phyloP scores from a whole-genome alignment of 2,329 filamentous ascomycete genomes.

The Phialemoniopsis sp. region DNA sequence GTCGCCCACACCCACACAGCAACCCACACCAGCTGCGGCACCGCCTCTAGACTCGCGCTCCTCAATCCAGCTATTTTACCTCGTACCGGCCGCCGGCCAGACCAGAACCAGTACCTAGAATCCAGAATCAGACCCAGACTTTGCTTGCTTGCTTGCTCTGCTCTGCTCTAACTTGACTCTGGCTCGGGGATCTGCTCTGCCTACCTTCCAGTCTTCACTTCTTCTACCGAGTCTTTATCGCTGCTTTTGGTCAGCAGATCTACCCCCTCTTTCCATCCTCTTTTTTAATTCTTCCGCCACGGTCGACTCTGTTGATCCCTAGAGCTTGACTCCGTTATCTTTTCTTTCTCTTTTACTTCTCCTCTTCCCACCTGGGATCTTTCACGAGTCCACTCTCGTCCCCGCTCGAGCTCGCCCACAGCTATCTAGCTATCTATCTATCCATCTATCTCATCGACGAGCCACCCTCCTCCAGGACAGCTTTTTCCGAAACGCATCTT shows the following conservation, averaged over 20 bases:
- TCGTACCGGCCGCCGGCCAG: too few relatives aligned
- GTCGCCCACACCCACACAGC: too few relatives aligned
- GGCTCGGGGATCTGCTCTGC: too few relatives aligned
- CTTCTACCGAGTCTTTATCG: constrained; percentile 5
- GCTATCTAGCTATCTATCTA: constrained; percentile 2
- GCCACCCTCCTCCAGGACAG: constrained; percentile 1
- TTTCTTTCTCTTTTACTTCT: constrained; percentile 3
- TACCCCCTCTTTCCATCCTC: background rate
- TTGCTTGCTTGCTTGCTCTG: too few relatives aligned
- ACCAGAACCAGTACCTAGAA: too few relatives aligned
- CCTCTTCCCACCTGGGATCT: constrained; percentile 6
- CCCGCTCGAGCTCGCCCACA: background rate
- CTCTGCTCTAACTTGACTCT: too few relatives aligned
- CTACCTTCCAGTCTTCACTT: too few relatives aligned
- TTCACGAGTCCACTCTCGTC: constrained; percentile 16
- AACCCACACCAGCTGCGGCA: too few relatives aligned
- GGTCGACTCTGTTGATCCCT: constrained; percentile 4
- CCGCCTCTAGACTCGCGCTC: too few relatives aligned
- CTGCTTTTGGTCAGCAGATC: constrained; percentile 6
- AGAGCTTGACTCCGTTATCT: background rate
- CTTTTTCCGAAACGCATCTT: constrained; percentile 32
- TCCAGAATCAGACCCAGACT: too few relatives aligned
- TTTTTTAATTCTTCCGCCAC: background rate
- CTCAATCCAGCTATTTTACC: too few relatives aligned
- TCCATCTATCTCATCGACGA: too few relatives aligned